phyloP scores from a whole-genome alignment of 208 protist species.

The Leishmania martiniquensis region DNA sequence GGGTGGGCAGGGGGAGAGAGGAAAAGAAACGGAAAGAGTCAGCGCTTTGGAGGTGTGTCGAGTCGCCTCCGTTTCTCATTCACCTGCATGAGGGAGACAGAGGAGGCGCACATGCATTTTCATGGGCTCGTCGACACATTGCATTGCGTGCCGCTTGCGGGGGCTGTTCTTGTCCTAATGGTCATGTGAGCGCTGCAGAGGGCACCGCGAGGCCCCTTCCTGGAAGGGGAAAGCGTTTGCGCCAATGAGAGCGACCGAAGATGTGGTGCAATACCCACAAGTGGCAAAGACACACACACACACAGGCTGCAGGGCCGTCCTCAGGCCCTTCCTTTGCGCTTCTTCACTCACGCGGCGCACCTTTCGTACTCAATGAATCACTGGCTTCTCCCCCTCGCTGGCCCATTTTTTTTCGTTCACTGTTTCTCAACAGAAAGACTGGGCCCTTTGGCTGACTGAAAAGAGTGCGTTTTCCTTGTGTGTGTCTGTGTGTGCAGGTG shows the following conservation, averaged over 20 bases:
- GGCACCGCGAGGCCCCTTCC: not conserved
- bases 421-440: not conserved
- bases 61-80: not conserved
- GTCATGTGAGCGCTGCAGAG: not conserved
- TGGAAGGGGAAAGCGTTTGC: not conserved
- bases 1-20: too few species aligned
- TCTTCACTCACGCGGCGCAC: not conserved
- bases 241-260: not conserved
- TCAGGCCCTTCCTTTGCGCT: not conserved
- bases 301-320: not conserved
- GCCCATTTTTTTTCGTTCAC: not conserved
- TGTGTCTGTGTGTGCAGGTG: not conserved
- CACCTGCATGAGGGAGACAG: not conserved
- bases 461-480: not conserved
- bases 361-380: not conserved
- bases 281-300: not conserved
- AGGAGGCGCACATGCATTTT: not conserved
- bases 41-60: not conserved
- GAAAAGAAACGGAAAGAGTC: not conserved
- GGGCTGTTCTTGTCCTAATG: not conserved
- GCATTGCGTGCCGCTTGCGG: slow-evolving; percentile 1
- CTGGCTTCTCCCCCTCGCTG: not conserved
- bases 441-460: not conserved
- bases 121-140: not conserved
- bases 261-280: not conserved